Conservation (phyloP, 805 yeast species). For the Tetrapisispora fleetii region DNA sequence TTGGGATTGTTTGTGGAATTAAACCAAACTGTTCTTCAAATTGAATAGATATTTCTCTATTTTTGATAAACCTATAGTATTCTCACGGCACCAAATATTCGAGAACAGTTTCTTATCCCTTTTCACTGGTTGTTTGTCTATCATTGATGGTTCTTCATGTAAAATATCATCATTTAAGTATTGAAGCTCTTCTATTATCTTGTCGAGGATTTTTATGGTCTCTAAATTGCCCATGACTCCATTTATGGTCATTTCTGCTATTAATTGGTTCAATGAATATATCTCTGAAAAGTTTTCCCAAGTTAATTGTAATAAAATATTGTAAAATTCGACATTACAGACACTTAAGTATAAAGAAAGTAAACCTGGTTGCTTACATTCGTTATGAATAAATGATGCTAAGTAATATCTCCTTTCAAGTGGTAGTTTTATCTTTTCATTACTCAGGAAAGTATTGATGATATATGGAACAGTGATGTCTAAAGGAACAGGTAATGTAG, state of each 20-base stretch:
- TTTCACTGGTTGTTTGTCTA: background rate
- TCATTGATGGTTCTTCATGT: slow-evolving; percentile 4
- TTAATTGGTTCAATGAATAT: slow-evolving; percentile 11
- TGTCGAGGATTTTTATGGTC: slow-evolving; percentile 21
- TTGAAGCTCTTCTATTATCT: slow-evolving; percentile 13
- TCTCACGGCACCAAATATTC: slow-evolving; percentile 23
- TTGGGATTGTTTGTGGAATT: background rate
- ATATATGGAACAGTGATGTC: slow-evolving; percentile 20
- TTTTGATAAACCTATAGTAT: slow-evolving; percentile 10
- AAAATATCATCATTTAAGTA: slow-evolving; percentile 18
- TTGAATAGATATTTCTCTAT: slow-evolving; percentile 17
- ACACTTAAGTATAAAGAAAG: slow-evolving; percentile 22
- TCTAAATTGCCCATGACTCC: slow-evolving; percentile 25
- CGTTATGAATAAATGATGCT: slow-evolving; percentile 19
- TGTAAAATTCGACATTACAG: slow-evolving; percentile 26
- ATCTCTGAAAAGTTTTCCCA: slow-evolving; percentile 25
- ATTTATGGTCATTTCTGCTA: slow-evolving; percentile 25
- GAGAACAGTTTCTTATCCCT: slow-evolving; percentile 3
- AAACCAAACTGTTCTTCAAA: slow-evolving; percentile 13
- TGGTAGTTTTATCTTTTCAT: slow-evolving; percentile 11
- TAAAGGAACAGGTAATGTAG: slow-evolving; percentile 21
- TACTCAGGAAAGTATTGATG: slow-evolving; percentile 13
- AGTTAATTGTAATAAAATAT: slow-evolving; percentile 18
- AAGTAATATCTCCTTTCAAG: slow-evolving; percentile 20
- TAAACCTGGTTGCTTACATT: slow-evolving; percentile 20